Conservation (phyloP, 345 rosid species). For the Nasturtium officinale region DNA sequence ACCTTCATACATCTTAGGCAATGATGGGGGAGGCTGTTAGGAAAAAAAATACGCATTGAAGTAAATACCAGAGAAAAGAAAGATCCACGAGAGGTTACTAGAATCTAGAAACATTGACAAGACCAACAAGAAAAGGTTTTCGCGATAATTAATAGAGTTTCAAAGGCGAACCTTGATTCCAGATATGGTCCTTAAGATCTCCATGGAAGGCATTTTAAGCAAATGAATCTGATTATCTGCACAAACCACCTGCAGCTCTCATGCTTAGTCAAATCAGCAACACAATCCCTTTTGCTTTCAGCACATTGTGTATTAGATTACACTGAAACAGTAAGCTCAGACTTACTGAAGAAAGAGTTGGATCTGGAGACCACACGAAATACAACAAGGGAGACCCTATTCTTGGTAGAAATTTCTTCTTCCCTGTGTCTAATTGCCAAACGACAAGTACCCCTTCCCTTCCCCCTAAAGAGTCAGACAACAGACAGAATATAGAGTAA, state of each 20-base stretch:
- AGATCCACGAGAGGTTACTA: background rate
- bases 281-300: background rate
- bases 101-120: background rate
- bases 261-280: constrained; percentile 35
- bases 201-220: constrained; percentile 90
- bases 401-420: constrained; percentile 90
- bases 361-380: constrained; percentile 75
- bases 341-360: constrained; percentile 87
- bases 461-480: constrained; percentile 62
- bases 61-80: constrained; percentile 22
- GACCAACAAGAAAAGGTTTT: background rate
- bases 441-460: constrained; percentile 97
- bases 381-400: constrained; percentile 88
- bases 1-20: constrained; percentile 55
- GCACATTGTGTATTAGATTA: constrained; percentile 16
- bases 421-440: constrained; percentile 96
- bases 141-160: background rate
- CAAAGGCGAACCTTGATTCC: constrained; percentile 83
- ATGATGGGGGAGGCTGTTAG: constrained; percentile 73
- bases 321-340: background rate
- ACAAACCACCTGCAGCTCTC: constrained; percentile 72
- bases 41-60: constrained; percentile 11
- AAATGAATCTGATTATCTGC: constrained; percentile 97
- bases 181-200: constrained; percentile 72
- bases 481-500: background rate